These are phyloP conservation scores for Colletotrichum liaoningense DNA, from an alignment of 2,329 filamentous ascomycete genomes.

Conservation along the genomic window DNA sequence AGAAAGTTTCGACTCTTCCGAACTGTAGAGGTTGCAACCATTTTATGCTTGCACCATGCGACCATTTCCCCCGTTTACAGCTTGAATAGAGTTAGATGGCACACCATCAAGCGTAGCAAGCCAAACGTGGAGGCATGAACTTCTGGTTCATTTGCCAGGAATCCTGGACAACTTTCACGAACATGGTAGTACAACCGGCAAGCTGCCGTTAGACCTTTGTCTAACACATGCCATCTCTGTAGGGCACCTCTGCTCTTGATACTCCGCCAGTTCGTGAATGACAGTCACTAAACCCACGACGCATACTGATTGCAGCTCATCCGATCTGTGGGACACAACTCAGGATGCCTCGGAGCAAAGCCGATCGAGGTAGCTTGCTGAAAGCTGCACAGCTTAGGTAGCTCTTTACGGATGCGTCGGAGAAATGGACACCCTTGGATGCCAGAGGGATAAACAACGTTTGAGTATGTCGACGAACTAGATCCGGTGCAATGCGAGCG, in stretches of 20 bases:
- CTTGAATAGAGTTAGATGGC: constrained; percentile 12
- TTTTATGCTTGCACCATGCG: neutral
- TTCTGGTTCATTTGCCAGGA: neutral
- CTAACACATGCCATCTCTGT: neutral
- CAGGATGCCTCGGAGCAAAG: neutral
- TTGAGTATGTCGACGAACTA: neutral
- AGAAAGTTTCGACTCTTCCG: neutral
- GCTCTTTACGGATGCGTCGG: constrained; percentile 6
- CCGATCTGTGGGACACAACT: neutral
- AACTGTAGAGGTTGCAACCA: neutral
- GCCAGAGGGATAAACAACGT: neutral
- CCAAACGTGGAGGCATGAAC: neutral
- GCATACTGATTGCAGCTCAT: neutral
- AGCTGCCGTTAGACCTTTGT: neutral
- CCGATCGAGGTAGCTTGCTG: neutral
- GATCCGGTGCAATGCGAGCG: neutral
- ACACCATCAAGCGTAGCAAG: constrained; percentile 10
- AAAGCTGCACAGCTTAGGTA: neutral
- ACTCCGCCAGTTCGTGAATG: neutral
- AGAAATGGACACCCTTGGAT: neutral
- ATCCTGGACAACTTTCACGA: neutral
- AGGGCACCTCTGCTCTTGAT: neutral
- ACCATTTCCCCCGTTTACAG: neutral
- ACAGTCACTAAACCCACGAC: neutral
- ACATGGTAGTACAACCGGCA: neutral